phyloP scores from a whole-genome alignment of 208 protist genomes.

The Acanthamoeba culbertsoni region DNA sequence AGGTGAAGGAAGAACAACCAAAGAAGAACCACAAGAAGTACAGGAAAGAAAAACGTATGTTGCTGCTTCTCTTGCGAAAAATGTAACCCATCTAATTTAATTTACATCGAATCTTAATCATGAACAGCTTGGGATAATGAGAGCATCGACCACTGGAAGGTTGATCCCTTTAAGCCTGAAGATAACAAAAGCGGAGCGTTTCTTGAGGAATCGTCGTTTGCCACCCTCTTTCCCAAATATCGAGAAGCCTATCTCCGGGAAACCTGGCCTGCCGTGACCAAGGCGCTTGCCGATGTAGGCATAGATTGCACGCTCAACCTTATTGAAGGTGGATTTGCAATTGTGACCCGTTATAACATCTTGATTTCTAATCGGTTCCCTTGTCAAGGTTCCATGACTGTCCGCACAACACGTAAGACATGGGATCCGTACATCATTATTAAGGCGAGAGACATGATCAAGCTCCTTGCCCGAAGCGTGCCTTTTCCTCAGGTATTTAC shows the following conservation, averaged over 20 bases:
- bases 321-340: constrained; percentile 75
- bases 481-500: constrained; percentile 86
- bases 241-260: constrained; percentile 94
- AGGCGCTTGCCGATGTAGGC: constrained; percentile 90
- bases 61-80: background rate
- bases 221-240: constrained; percentile 98
- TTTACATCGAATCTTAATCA: background rate
- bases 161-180: constrained; percentile 73
- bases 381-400: constrained; percentile 94
- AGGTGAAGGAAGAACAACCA: too few species aligned
- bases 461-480: constrained; percentile 95
- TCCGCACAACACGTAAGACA: constrained; percentile 96
- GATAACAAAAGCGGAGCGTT: constrained; percentile 65
- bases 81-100: background rate
- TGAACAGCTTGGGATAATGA: constrained; percentile 81
- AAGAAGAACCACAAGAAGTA: constrained; percentile 77
- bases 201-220: constrained; percentile 87
- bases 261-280: constrained; percentile 92
- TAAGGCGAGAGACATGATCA: constrained; percentile 98
- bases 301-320: constrained; percentile 95
- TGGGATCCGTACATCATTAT: constrained; percentile 99
- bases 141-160: constrained; percentile 85
- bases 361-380: background rate
- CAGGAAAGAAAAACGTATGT: constrained; percentile 73
- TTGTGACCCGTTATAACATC: background rate